Base-by-base conservation (phyloP, 2,329 filamentous ascomycete genomes). In the Colletotrichum liriopes region DNA sequence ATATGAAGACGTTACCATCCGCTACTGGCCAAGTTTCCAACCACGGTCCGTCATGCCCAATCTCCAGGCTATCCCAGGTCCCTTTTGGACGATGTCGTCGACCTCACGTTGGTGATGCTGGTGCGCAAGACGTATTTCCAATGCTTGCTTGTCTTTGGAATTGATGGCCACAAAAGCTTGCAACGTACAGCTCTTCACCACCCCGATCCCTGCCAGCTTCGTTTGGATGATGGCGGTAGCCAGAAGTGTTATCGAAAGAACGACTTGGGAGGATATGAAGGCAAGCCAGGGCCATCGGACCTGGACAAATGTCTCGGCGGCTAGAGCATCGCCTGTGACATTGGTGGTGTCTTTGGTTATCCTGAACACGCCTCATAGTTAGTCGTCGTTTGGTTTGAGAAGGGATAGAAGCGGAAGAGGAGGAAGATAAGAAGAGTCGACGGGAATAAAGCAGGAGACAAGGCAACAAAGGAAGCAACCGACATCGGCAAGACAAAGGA, bases 201-300 rank as follows among this genome's bases (percentile, higher is more conserved):
- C 66, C 11, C 73, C 74, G 1, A 76, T 63, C 7, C 58, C 72
- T 20, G 74, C 51, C 11, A 29, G 18, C 16, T 47, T 61, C 1
- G 73, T 72, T 18, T 71, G 49, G 18, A 69, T 20, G 16, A 75
- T 65, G 14, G 73, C 72, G 7, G 61, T 41, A 9, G 67, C 45
- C 29, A 76, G 32, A 11, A 76, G 67, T 1, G 68, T 32, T 1
- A 73, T 54, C 8, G 75, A 63, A 6, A 76, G 62, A 16, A 12
- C 65, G 32, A 73, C 60, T 58, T 76, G 75, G 12, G 64, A 56
- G 7, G 73, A 73, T 6, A 76, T 49, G n/a, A 76, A 71, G 0
- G 67, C 56, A 3, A 76, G 67, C 75, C 75, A 75, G 6, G 61
- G 61, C 75, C 74, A 75, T 20, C 74, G 68, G 4, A 76, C 68